Conservation (phyloP, 2,329 filamentous ascomycete species). For the Diaporthe sp. region DNA sequence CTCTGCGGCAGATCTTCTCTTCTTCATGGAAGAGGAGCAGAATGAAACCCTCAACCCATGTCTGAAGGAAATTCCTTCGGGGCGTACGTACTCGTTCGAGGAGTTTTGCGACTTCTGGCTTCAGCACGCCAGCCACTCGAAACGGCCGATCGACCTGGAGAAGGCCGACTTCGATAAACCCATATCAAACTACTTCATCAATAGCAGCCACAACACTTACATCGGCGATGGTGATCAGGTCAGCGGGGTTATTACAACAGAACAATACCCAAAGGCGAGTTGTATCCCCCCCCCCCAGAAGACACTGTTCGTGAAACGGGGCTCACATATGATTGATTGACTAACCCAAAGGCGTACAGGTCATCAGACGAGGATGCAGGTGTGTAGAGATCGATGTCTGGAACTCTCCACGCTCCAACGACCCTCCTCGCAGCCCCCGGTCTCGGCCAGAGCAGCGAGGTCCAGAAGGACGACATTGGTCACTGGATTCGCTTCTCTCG, state of each 20-base stretch:
- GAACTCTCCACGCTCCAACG: constrained; percentile 72
- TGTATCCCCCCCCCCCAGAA: no score
- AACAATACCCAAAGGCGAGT: constrained; percentile 76
- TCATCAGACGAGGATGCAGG: constrained; percentile 79
- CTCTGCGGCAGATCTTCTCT: constrained; percentile 19
- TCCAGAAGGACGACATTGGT: constrained; percentile 50
- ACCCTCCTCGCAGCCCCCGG: constrained; percentile 52
- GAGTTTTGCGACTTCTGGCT: constrained; percentile 66
- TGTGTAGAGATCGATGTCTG: constrained; percentile 97
- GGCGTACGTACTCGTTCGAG: constrained; percentile 59
- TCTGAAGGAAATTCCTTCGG: constrained; percentile 48
- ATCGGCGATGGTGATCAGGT: constrained; percentile 86
- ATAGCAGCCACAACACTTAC: constrained; percentile 95
- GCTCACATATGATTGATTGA: no score
- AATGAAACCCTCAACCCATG: background rate
- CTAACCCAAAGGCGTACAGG: constrained; percentile 25
- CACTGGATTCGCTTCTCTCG: constrained; percentile 23
- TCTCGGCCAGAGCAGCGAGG: constrained; percentile 51
- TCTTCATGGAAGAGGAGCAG: constrained; percentile 31
- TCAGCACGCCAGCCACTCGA: constrained; percentile 58
- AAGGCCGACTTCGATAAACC: constrained; percentile 74
- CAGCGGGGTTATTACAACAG: constrained; percentile 80
- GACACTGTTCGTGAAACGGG: constrained; percentile 55
- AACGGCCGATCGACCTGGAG: constrained; percentile 56
- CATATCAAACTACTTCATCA: constrained; percentile 92